Percentiles rank a stretch among this genome's conserved stretches.
phyloP scores from a whole-genome alignment of 805 yeast genomes.

The Yamadazyma sp. region DNA sequence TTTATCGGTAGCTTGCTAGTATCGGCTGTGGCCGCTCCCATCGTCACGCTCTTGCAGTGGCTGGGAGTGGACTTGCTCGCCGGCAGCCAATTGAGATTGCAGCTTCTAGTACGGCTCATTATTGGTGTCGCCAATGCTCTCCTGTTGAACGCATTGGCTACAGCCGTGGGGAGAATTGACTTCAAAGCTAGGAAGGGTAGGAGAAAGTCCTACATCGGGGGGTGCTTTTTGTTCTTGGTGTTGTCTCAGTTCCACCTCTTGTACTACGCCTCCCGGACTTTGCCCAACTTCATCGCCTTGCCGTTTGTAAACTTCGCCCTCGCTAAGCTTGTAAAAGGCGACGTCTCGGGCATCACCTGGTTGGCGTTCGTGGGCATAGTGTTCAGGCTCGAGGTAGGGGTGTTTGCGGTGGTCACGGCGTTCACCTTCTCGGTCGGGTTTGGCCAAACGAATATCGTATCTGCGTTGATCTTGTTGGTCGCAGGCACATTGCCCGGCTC shows the following conservation, averaged over 20 bases:
- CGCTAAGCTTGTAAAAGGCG: constrained; percentile 50
- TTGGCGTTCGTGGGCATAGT: constrained; percentile 64
- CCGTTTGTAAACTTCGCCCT: constrained; percentile 66
- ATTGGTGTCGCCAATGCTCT: constrained; percentile 63
- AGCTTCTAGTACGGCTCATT: constrained; percentile 54
- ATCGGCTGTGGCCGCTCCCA: constrained; percentile 46
- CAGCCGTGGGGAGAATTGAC: constrained; percentile 25
- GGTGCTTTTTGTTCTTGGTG: constrained; percentile 61
- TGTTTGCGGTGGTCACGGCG: constrained; percentile 50
- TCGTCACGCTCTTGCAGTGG: constrained; percentile 14
- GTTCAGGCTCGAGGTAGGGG: constrained; percentile 70
- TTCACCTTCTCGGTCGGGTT: constrained; percentile 44
- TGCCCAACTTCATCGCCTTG: constrained; percentile 84
- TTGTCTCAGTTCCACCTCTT: constrained; percentile 75
- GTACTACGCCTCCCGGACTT: constrained; percentile 77
- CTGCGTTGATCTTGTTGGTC: constrained; percentile 38
- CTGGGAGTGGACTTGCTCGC: constrained; percentile 22
- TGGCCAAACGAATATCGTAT: constrained; percentile 45
- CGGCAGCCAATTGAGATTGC: constrained; percentile 46
- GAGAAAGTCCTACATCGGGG: constrained; percentile 31
- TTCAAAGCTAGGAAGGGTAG: constrained; percentile 20
- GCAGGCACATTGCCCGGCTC: constrained; percentile 58
- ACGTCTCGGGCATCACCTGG: constrained; percentile 47
- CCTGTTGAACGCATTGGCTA: constrained; percentile 52
- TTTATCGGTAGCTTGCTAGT: constrained; percentile 69